These are phyloP conservation scores for Calonectria honghensis DNA, from an alignment of 2,329 filamentous ascomycete species.

Conservation along the genomic window DNA sequence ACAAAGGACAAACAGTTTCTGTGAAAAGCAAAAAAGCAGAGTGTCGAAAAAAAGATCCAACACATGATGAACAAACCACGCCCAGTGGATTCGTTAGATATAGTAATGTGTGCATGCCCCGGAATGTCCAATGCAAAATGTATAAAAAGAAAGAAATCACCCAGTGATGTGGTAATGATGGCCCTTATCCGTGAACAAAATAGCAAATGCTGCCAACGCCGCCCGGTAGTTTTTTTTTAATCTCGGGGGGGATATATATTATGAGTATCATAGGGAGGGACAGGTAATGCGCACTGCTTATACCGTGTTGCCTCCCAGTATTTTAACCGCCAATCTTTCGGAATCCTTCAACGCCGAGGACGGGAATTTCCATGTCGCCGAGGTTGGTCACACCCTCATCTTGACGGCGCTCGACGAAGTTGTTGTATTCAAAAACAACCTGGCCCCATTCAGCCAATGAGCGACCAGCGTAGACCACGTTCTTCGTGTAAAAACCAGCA, in stretches of 20 bases:
- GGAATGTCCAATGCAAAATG: conserved; percentile 42
- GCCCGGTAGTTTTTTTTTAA: conserved; percentile 29
- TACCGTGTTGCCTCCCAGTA: conserved; percentile 15
- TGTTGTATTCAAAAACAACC: conserved; percentile 86
- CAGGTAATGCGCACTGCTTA: neutral
- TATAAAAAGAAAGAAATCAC: conserved; percentile 37
- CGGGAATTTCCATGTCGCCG: conserved; percentile 77
- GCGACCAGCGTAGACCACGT: conserved; percentile 79
- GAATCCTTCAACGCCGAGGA: conserved; percentile 65
- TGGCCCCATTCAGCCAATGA: conserved; percentile 87
- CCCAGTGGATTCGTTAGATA: conserved; percentile 39
- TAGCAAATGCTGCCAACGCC: conserved; percentile 44
- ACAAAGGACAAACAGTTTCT: conserved; percentile 41
- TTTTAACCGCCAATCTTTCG: conserved; percentile 59
- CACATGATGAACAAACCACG: conserved; percentile 45
- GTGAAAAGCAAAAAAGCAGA: conserved; percentile 26
- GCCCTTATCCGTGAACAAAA: conserved; percentile 41
- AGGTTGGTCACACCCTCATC: conserved; percentile 82
- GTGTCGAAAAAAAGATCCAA: conserved; percentile 42
- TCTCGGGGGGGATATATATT: conserved; percentile 29
- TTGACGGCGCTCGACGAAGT: conserved; percentile 84
- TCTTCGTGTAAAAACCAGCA: conserved; percentile 65
- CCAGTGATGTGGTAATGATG: conserved; percentile 43
- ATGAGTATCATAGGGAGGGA: conserved; percentile 14
- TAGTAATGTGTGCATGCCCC: conserved; percentile 35